Percentiles rank a stretch among this genome's conserved stretches.
Evolutionary conservation across 805 yeast genomes (phyloP).

Genomic region (Lipomyces mesembrius): DNA sequence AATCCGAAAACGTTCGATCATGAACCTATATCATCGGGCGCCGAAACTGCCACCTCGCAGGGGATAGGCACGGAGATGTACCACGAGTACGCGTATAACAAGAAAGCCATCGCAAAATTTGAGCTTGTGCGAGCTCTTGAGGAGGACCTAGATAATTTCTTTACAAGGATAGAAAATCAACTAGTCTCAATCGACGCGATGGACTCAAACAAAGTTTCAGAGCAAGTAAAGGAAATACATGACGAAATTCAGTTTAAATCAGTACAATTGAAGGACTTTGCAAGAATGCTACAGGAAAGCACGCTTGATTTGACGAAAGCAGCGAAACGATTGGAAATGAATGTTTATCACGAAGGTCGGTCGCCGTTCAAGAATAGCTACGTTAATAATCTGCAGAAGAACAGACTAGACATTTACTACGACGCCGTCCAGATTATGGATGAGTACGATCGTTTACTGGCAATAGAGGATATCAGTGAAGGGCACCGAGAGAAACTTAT

Average conservation of each 20-base stretch:
- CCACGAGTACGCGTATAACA: neutral
- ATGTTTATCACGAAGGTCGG: neutral
- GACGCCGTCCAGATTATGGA: neutral
- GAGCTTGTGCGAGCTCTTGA: neutral
- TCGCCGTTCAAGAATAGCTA: neutral
- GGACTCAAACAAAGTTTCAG: neutral
- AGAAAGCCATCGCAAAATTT: neutral
- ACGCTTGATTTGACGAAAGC: neutral
- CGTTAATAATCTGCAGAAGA: neutral
- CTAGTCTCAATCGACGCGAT: neutral
- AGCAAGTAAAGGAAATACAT: neutral
- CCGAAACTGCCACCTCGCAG: neutral
- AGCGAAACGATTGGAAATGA: neutral
- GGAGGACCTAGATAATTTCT: neutral
- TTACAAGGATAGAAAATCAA: neutral
- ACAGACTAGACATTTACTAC: neutral
- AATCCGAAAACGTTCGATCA: neutral
- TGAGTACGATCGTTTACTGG: conserved; percentile 1
- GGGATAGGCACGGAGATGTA: neutral
- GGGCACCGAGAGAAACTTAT: neutral
- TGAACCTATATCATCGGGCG: neutral
- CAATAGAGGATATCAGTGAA: neutral
- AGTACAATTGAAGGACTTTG: neutral
- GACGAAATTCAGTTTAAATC: neutral
- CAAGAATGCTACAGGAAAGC: neutral